Conservation (phyloP, 345 rosid genomes). For the Ceriops decandra region DNA sequence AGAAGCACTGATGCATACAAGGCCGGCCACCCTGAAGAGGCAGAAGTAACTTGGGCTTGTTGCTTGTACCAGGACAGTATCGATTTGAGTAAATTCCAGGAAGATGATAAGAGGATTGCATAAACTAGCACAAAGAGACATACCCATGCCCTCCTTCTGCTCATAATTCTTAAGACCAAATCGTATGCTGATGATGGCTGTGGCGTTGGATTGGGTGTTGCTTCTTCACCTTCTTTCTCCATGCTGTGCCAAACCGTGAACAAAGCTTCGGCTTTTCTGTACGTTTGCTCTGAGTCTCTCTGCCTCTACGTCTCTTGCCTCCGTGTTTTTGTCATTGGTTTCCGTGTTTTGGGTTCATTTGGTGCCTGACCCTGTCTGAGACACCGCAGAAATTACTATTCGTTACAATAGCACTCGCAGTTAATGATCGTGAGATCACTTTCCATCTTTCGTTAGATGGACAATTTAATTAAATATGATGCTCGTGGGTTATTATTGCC, state of each 20-base stretch:
- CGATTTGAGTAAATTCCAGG: constrained; percentile 75
- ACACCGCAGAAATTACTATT: not conserved
- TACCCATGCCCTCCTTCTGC: constrained; percentile 95
- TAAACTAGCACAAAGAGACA: constrained; percentile 77
- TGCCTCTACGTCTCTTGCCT: not conserved
- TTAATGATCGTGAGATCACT: not conserved
- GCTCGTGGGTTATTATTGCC: not conserved
- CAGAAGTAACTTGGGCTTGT: constrained; percentile 17
- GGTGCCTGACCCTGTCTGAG: not conserved
- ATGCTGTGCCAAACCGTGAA: constrained; percentile 11
- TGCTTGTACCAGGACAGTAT: constrained; percentile 51
- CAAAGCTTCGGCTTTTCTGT: constrained; percentile 3
- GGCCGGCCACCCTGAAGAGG: constrained; percentile 71
- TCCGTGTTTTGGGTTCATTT: no score
- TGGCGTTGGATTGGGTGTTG: constrained; percentile 20
- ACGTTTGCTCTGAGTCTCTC: not conserved
- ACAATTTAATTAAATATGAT: no score
- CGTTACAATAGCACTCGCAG: not conserved
- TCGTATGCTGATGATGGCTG: constrained; percentile 37
- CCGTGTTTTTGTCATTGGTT: not conserved
- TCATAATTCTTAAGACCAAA: constrained; percentile 60
- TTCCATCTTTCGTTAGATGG: not conserved
- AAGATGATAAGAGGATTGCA: constrained; percentile 57
- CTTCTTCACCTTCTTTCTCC: constrained; percentile 25
- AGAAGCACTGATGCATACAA: constrained; percentile 83